Conservation (phyloP, 2,329 filamentous ascomycete species). For the Colletotrichum tamarilloi region DNA sequence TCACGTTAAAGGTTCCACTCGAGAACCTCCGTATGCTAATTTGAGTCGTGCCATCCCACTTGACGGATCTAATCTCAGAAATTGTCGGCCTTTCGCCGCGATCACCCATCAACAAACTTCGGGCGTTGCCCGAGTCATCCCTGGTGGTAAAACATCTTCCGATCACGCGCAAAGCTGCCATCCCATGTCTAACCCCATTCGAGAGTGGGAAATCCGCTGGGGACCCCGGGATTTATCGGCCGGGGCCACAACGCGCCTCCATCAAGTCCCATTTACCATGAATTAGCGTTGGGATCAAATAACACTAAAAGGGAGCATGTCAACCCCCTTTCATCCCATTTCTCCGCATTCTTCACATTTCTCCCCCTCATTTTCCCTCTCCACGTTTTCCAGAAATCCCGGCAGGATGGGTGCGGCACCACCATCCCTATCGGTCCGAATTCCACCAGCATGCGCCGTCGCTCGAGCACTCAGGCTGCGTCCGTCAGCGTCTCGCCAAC, state of each 20-base stretch:
- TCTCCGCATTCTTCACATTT: constrained; percentile 33
- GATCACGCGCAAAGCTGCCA: not conserved
- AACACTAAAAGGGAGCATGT: constrained; percentile 1
- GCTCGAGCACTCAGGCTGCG: constrained; percentile 4
- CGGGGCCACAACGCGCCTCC: not conserved
- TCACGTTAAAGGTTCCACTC: not conserved
- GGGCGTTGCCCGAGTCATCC: constrained; percentile 22
- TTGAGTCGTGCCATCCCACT: not conserved
- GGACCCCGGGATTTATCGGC: constrained; percentile 21
- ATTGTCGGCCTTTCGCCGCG: not conserved
- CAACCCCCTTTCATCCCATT: constrained; percentile 5
- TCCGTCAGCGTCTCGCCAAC: constrained; percentile 8
- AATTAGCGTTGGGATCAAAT: not conserved
- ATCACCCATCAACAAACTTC: not conserved
- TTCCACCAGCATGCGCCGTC: constrained; percentile 26
- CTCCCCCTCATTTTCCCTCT: constrained; percentile 22
- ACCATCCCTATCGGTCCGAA: not conserved
- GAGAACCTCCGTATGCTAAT: not conserved
- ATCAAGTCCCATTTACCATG: not conserved
- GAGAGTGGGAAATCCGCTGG: constrained; percentile 1
- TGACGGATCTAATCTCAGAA: not conserved
- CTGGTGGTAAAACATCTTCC: not conserved
- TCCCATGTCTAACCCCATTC: constrained; percentile 18
- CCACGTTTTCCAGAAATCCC: constrained; percentile 14
- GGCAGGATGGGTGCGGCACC: constrained; percentile 6